Base-by-base conservation (phyloP, 768 basidiomycete genomes). In the Podaxis mareebaensis region DNA sequence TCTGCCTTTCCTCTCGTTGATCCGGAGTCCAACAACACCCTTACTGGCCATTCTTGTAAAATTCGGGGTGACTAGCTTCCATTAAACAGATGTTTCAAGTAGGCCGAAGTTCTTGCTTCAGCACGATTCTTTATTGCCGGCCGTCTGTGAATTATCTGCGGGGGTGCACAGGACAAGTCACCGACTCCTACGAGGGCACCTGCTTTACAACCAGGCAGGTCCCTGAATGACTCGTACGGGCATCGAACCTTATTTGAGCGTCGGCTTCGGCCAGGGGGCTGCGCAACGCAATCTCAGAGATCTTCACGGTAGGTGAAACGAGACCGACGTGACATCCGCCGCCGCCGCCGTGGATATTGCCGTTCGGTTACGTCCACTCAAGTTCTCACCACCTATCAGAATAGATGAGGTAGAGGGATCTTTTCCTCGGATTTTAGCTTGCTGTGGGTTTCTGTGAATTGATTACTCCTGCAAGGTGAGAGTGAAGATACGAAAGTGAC, bases 371-470 rank as follows among this genome's bases (percentile, higher is more conserved):
- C n/a, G 20, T 24, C 36, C 39, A 30, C 20, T 40, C 54, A 20
- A 40, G 26, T 40, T 56, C 54, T 40, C 54, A 56, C 36, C 11
- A 36, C 24, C 54, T 24, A 56, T 40, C 39, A 42, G 39, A 56
- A 56, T 22, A 28, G 36, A 40, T 38, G 10, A 20, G 17, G 8
- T 20, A 20, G 38, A 28, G 20, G 36, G 36, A 20, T 56, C 22
- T 56, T 39, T 38, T 56, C 54, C 54, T 56, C 54, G 54, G 54
- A 56, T 56, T 56, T 56, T 11, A 40, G 38, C 22, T 56, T 11
- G n/a, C 13, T 20, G n/a, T 8, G 12, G n/a, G 53, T 20, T 39
- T 11, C 30, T 40, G 54, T 24, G 54, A 56, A 36, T 53, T 20
- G 30, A 33, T 56, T 56, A 11, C 54, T 40, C 54, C 39, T 26